These are phyloP conservation scores for Penicillium sp. DNA, from an alignment of 2,329 filamentous ascomycete genomes.

Conservation along the genomic window DNA sequence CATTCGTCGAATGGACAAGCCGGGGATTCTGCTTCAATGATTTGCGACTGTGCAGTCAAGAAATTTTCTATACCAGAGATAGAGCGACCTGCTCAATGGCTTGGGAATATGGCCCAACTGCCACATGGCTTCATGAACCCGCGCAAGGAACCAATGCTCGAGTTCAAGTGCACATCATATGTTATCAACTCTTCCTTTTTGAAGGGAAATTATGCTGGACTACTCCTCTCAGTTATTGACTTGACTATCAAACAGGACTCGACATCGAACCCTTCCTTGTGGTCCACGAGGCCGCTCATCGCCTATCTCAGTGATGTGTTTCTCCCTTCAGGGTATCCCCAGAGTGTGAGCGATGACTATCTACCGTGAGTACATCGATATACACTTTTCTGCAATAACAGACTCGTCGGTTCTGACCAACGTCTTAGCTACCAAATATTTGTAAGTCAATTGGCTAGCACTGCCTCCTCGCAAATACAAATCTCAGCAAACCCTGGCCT, in stretches of 20 bases:
- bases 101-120: background rate
- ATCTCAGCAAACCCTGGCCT: background rate
- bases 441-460: conserved; percentile 45
- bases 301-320: conserved; percentile 68
- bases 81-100: background rate
- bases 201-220: background rate
- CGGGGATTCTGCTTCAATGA: background rate
- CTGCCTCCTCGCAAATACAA: background rate
- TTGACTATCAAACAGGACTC: conserved; percentile 16
- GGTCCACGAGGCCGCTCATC: conserved; percentile 31
- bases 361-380: conserved; percentile 56
- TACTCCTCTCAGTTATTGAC: background rate
- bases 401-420: conserved; percentile 13
- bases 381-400: background rate
- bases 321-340: conserved; percentile 82
- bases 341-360: conserved; percentile 85
- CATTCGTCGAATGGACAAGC: background rate
- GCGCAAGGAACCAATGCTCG: background rate
- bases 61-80: background rate
- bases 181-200: background rate
- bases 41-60: background rate
- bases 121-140: background rate
- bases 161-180: background rate
- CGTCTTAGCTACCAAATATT: conserved; percentile 66
- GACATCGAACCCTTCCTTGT: conserved; percentile 21